Conservation (phyloP, 495 filamentous ascomycete species). For the Alectoria sarmentosa region DNA sequence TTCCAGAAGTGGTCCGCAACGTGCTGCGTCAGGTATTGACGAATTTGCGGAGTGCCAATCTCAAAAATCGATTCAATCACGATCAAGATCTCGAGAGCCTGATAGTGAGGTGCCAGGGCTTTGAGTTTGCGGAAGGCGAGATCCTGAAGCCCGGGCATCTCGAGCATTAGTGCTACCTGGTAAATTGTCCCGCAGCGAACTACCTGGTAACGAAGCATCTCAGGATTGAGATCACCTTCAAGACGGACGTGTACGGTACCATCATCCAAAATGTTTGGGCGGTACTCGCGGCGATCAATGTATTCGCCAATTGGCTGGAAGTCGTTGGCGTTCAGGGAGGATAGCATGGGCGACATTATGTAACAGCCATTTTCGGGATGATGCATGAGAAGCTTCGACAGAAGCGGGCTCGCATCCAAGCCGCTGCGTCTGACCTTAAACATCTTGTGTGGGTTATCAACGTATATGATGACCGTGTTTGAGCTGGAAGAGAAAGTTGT, state of each 20-base stretch:
- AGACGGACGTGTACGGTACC: constrained; percentile 16
- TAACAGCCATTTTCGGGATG: constrained; percentile 13
- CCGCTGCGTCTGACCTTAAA: constrained; percentile 10
- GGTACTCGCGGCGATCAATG: constrained; percentile 19
- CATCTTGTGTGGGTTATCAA: constrained; percentile 15
- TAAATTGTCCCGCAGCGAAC: constrained; percentile 18
- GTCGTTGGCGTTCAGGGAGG: constrained; percentile 2
- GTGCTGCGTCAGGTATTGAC: constrained; percentile 7
- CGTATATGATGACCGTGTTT: constrained; percentile 16
- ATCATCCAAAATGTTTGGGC: constrained; percentile 19
- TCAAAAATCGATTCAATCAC: constrained; percentile 5
- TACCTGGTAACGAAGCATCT: neutral
- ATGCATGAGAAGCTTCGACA: neutral
- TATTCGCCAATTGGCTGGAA: constrained; percentile 20
- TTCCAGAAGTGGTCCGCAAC: constrained; percentile 13
- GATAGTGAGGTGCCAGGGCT: constrained; percentile 9
- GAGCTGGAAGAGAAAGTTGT: constrained; percentile 5
- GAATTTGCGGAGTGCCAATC: constrained; percentile 4
- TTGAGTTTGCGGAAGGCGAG: constrained; percentile 22
- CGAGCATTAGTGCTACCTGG: constrained; percentile 10
- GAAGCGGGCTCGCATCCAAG: constrained; percentile 13
- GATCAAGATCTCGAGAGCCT: constrained; percentile 5
- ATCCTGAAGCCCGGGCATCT: constrained; percentile 20
- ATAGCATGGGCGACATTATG: constrained; percentile 20
- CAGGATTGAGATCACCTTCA: neutral